Evolutionary conservation across 129 eudicot species (phyloP).

Genomic region (carrot (Daucus carota)): DNA sequence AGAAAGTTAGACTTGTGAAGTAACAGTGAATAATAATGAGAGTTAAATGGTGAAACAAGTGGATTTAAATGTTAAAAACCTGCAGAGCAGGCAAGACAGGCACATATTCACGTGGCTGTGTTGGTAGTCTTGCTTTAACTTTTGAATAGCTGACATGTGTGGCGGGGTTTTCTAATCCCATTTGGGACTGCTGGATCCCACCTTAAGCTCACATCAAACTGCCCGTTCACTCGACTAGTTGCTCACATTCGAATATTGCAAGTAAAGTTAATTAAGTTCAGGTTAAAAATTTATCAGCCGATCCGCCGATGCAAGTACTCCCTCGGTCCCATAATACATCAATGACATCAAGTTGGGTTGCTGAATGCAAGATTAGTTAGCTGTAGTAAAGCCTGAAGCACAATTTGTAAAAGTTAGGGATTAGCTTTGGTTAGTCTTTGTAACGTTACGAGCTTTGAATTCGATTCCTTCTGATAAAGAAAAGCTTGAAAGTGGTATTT

Average conservation of each 20-base stretch:
- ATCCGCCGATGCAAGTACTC: no score
- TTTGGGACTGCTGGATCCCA: not conserved
- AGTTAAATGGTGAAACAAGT: not conserved
- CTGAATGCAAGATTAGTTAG: not conserved
- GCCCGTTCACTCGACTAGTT: not conserved
- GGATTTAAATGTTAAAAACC: not conserved
- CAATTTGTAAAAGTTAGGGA: not conserved
- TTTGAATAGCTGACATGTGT: constrained; percentile 3
- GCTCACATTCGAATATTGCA: not conserved
- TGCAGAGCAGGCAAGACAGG: not conserved
- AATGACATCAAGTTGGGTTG: no score
- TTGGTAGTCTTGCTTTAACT: not conserved
- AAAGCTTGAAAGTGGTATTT: not conserved
- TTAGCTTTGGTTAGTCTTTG: no score
- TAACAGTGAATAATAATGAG: not conserved
- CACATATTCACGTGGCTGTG: not conserved
- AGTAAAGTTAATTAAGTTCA: no score
- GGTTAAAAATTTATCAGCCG: no score
- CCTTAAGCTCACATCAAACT: not conserved
- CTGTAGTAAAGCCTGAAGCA: not conserved
- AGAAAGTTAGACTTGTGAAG: no score
- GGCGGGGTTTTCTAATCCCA: not conserved
- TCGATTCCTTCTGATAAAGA: no score
- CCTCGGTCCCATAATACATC: no score
- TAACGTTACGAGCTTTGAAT: not conserved